Percentiles rank a stretch among this genome's conserved stretches.
Conservation (phyloP, 73 alveolate genomes). For the Uronychia setigera region DNA sequence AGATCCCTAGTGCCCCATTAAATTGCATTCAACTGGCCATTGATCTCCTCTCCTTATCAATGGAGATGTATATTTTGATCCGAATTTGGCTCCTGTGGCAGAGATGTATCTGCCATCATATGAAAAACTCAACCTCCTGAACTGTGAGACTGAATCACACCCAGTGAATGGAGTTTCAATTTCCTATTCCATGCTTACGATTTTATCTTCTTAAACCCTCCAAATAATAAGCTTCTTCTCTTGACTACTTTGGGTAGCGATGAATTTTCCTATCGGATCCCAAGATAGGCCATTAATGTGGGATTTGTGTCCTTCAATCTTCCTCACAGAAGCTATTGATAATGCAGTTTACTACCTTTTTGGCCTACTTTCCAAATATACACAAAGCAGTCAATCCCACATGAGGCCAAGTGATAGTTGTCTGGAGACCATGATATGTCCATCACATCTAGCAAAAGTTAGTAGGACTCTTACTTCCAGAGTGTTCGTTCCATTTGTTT, state of each 20-base stretch:
- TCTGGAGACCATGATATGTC: conserved; percentile 73
- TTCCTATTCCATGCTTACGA: conserved; percentile 35
- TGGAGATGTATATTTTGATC: conserved; percentile 40
- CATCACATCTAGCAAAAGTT: not conserved
- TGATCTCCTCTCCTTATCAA: conserved; percentile 44
- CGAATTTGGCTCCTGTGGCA: conserved; percentile 44
- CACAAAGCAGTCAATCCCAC: conserved; percentile 50
- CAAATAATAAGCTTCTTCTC: conserved; percentile 55
- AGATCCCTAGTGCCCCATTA: conserved; percentile 52
- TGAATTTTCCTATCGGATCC: conserved; percentile 64
- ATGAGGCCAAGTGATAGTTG: conserved; percentile 55
- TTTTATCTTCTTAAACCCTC: conserved; percentile 45
- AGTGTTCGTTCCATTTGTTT: conserved; percentile 24
- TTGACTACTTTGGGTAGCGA: conserved; percentile 58
- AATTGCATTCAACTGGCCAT: conserved; percentile 40
- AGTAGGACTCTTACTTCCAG: conserved; percentile 5
- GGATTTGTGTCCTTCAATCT: conserved; percentile 30
- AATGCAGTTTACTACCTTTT: no score
- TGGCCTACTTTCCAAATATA: conserved; percentile 41
- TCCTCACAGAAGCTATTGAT: conserved; percentile 14
- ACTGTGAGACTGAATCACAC: conserved; percentile 20
- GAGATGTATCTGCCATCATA: conserved; percentile 57
- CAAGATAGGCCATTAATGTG: conserved; percentile 53
- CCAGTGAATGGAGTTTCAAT: conserved; percentile 24
- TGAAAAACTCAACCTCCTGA: conserved; percentile 65